Evolutionary conservation across 106 monocot species (phyloP), one percentile per base, ranked within the genome.

Genomic region (Apostasia ramifera): DNA sequence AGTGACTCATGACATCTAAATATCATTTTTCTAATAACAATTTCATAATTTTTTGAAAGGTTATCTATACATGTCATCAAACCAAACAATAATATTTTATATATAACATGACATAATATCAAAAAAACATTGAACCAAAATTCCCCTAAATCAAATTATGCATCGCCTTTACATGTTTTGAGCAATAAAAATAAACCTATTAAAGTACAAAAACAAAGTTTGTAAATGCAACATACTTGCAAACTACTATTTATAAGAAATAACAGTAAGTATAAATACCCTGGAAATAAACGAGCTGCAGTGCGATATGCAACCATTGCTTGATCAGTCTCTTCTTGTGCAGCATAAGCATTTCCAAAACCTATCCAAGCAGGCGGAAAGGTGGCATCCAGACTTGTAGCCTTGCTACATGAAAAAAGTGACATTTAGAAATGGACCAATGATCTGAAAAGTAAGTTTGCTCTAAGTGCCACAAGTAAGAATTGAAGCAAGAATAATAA

Each of bases 321-420:
- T 73, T 90, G 98, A 72, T 98, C 98, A 73, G 78, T 87, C 76
- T 98, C 93, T 69, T 93, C 81, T 71, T 85, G 87, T 40, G 82
- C 81, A 76, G 93, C 87, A 80, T 75, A 98, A 59, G 93, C 82
- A 82, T 85, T 98, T 58, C 98, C 92, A 51, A 73, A 79, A 40
- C 85, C 90, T 53, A 98, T 78, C 98, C 90, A 98, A 71, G 90
- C 98, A 81, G 98, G 98, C 47, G 93, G 81, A 80, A 90, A 98
- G 60, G 93, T 71, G 59, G 85, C 87, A 77, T 98, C 93, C 59
- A 90, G 41, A 73, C 74, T 88, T 59, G 98, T 93, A 53, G 93
- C 85, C 57, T 98, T 98, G 66, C 98, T 98, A 81, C 70, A 85
- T 8, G 70, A 40, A 26, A 46, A 63, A 53, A 68, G 63, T 7